These are phyloP conservation scores for Melanomma pulvis-pyrius DNA, from an alignment of 495 filamentous ascomycete species.

Conservation along the genomic window DNA sequence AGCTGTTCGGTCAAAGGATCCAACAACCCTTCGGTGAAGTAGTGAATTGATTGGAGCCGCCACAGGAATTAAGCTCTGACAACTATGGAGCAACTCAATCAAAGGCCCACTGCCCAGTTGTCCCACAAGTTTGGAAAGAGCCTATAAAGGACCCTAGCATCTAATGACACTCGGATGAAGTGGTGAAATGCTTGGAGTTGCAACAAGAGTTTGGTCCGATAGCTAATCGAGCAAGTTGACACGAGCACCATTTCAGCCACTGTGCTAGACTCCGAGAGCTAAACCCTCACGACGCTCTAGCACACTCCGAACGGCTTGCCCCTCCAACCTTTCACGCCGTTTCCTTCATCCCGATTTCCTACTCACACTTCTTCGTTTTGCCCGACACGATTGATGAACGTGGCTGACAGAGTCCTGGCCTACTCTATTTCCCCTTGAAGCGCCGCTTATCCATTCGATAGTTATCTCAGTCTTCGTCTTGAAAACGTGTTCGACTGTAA, in stretches of 20 bases:
- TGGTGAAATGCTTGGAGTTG: not conserved
- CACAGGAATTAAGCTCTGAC: not conserved
- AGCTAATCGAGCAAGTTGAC: not conserved
- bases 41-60: not conserved
- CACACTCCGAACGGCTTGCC: not conserved
- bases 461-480: slow-evolving; percentile 6
- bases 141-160: not conserved
- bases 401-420: not conserved
- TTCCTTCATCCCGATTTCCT: not conserved
- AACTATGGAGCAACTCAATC: not conserved
- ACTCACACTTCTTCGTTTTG: slow-evolving; percentile 8
- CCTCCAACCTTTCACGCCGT: not conserved
- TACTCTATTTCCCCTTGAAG: not conserved
- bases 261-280: not conserved
- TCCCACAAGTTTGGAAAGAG: no score
- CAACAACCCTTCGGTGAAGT: slow-evolving; percentile 1
- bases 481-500: not conserved
- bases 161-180: not conserved
- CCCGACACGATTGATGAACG: not conserved
- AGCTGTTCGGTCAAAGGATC: not conserved
- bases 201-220: not conserved
- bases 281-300: not conserved
- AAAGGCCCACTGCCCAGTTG: not conserved
- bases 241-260: not conserved
- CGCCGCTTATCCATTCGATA: not conserved